Evolutionary conservation across 768 basidiomycete species (phyloP).

Genomic region (Imleria badia): DNA sequence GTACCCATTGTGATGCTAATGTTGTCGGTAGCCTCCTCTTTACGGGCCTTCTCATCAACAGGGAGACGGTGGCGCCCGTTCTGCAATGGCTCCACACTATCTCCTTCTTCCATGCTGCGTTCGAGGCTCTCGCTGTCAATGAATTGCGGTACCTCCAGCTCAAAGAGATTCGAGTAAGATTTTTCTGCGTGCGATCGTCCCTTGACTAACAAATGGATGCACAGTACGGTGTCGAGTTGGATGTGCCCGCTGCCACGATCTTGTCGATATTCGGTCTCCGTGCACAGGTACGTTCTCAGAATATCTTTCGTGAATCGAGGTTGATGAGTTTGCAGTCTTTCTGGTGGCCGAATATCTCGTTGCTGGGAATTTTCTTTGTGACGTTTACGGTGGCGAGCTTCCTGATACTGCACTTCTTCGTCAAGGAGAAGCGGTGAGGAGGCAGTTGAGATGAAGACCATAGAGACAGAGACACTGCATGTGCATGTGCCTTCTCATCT

Average conservation of each 20-base stretch:
- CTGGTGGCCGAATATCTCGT: slow-evolving; percentile 96
- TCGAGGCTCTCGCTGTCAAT: slow-evolving; percentile 97
- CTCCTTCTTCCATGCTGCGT: slow-evolving; percentile 99
- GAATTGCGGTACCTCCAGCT: slow-evolving; percentile 92
- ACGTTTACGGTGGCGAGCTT: slow-evolving; percentile 76
- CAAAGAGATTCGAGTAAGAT: slow-evolving; percentile 80
- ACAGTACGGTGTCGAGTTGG: slow-evolving; percentile 94
- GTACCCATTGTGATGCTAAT: slow-evolving; percentile 8
- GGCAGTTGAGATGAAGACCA: background rate
- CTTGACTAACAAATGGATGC: slow-evolving; percentile 6
- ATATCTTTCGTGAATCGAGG: background rate
- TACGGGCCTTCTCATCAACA: slow-evolving; percentile 93
- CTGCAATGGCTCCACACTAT: slow-evolving; percentile 87
- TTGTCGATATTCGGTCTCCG: slow-evolving; percentile 91
- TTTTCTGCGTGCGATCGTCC: background rate
- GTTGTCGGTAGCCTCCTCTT: slow-evolving; percentile 71
- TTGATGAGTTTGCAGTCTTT: slow-evolving; percentile 60
- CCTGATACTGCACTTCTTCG: slow-evolving; percentile 80
- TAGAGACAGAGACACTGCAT: background rate
- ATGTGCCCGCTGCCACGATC: slow-evolving; percentile 95
- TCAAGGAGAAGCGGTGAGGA: slow-evolving; percentile 63
- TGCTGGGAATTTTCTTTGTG: slow-evolving; percentile 85
- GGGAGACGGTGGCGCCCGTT: slow-evolving; percentile 70
- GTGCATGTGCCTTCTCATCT: background rate
- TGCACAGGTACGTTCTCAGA: slow-evolving; percentile 59